Base-by-base conservation (phyloP, 164 flowering plant genomes). In the Paratinospora sagittata region DNA sequence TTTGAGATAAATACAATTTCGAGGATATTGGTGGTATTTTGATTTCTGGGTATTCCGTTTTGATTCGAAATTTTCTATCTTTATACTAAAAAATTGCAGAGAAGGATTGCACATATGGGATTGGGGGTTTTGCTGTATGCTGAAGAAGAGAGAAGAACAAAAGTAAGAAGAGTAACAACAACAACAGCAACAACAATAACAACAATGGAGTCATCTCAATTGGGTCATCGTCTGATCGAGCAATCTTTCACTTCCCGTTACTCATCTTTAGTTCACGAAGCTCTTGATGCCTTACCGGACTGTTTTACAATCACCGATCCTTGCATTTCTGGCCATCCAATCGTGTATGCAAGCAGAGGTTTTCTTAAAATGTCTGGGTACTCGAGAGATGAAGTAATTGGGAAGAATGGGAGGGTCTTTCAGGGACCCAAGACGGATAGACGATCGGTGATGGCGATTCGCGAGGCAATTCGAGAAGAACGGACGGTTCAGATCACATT, bases 261-360 rank as follows among this genome's bases (percentile, higher is more conserved):
- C 82, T 80, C 98, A 14, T 19, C 21, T 10, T 80, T 81, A 83
- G 86, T 78, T 0, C 72, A 78, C 0, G 95, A 90, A 73, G 88
- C 89, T 14, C 89, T 94, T 26, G 88, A 87, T 49, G 96, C 85
- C 45, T 66, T 94, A 58, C 78, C 84, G 0, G 89, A 90, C 57
- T 85, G 76, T 65, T 94, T 94, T 81, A 84, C 88, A 2, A 90
- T 94, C 66, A 90, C 96, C 19, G 98, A 94, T 75, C 98, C 98
- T n/a, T 74, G 74, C 34, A 80, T 92, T 69, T 78, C 86, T 2
- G 98, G 97, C 13, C 96, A 94, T 78, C 98, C 98, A 1, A 90
- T 94, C 49, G 95, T 92, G 21, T 94, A 85, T 66, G 97, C 92
- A 0, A 92, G 96, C 79, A 65, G 72, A 0, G 97, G 96, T 21